Conservation (phyloP, 164 flowering plant species). For the Vitis cinerea region DNA sequence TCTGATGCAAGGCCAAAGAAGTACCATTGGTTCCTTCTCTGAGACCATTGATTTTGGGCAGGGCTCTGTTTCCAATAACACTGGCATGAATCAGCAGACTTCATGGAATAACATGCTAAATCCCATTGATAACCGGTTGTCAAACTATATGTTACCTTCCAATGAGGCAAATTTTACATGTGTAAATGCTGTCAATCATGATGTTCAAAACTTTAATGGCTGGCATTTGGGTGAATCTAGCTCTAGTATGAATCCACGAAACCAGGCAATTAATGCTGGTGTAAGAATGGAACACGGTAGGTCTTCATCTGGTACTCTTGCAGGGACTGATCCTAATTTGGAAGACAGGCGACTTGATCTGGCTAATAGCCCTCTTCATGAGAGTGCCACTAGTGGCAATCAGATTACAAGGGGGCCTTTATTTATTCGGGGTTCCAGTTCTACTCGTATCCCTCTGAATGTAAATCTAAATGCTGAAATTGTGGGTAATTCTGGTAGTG, state of each 20-base stretch:
- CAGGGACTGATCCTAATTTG: conserved; percentile 18
- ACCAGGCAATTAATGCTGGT: conserved; percentile 22
- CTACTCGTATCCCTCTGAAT: conserved; percentile 18
- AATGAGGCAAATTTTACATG: conserved; percentile 26
- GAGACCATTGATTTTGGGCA: conserved; percentile 54
- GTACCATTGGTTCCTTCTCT: conserved; percentile 39
- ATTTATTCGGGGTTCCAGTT: conserved; percentile 25
- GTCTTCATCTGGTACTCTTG: conserved; percentile 24
- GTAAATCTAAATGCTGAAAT: conserved; percentile 21
- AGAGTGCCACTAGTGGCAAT: conserved; percentile 14
- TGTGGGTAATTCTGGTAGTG: conserved; percentile 11
- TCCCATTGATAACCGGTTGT: conserved; percentile 38
- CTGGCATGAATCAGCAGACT: conserved; percentile 37
- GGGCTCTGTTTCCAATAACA: conserved; percentile 46
- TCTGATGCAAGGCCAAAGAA: conserved; percentile 67
- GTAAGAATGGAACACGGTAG: conserved; percentile 31
- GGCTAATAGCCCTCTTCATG: conserved; percentile 19
- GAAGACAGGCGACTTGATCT: conserved; percentile 27
- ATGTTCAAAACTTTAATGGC: conserved; percentile 33
- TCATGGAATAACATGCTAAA: conserved; percentile 44
- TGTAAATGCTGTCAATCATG: conserved; percentile 28
- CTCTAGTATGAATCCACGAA: conserved; percentile 31
- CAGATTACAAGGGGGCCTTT: conserved; percentile 14
- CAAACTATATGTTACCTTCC: conserved; percentile 35
- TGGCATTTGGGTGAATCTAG: conserved; percentile 60